Evolutionary conservation across 2,329 filamentous ascomycete genomes (phyloP), one percentile per base, ranked within the genome.

Genomic region (Aspergillus neotritici): DNA sequence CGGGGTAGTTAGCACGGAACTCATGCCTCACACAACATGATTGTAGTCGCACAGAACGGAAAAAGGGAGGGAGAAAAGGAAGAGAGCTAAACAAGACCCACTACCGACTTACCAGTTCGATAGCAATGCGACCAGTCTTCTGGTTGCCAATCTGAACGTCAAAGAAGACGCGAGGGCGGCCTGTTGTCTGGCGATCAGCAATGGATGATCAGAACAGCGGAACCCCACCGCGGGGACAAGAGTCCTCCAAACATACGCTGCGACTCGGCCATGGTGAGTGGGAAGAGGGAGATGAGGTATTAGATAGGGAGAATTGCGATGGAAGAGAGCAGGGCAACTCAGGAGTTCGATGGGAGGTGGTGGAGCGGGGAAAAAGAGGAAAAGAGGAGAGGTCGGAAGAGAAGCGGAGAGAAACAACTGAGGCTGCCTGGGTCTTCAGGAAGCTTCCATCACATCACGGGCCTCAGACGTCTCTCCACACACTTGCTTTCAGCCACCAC

Each of bases 81-180:
- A n/a, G 37, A 16, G 38, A 25, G 21, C 21, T 8, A 25, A 25
- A 25, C 21, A 25, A 9, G 21, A 25, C 7, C 21, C 21, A 25
- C 21, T 9, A 25, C 21, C 7, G 21, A 69, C 78, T 63, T 68
- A 82, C 79, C 53, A 98, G 81, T 74, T 95, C 88, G 69, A 98
- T 91, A 50, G 79, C 82, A 65, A 98, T 76, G 53, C 91, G 84
- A 48, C 89, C 90, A 48, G 81, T 78, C 34, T 79, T 72, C 58
- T 81, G 78, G 46, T 80, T 78, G 62, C 86, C 89, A 62, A 97
- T 84, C 49, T 82, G 75, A 64, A 98, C 83, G 73, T 97, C 90
- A 68, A 98, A 96, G 75, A 84, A 98, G 72, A 95, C 90, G 57
- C 86, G 83, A 64, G 81, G 80, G 61, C 86, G 84, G 65, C 75